Percentiles rank a stretch among this genome's conserved stretches.
Conservation (phyloP, 768 basidiomycete species). For the Leccinum boreale region DNA sequence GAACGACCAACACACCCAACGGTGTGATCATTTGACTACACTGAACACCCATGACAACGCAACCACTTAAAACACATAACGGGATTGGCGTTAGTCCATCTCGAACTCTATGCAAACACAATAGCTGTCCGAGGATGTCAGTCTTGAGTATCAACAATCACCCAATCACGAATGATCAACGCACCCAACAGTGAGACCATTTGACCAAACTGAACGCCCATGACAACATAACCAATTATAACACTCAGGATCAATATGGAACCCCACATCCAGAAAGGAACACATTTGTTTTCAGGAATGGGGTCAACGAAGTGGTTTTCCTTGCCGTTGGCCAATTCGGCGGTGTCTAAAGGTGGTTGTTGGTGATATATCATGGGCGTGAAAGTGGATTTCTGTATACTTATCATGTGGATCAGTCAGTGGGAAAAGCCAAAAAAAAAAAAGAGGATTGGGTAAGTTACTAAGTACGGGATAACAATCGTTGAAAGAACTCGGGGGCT, state of each 20-base stretch:
- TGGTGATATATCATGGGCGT: too few relatives aligned
- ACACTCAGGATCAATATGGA: constrained; percentile 46
- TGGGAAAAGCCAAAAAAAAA: too few relatives aligned
- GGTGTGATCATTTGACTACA: constrained; percentile 5
- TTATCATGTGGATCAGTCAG: too few relatives aligned
- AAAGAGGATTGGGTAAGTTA: too few relatives aligned
- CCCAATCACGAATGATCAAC: not conserved
- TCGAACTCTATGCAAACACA: constrained; percentile 55
- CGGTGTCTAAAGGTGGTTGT: not conserved
- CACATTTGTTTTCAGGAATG: constrained; percentile 51
- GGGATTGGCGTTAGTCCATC: constrained; percentile 60
- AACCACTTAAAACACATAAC: constrained; percentile 30
- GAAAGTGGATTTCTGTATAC: not conserved
- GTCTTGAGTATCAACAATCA: not conserved
- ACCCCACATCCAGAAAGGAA: constrained; percentile 55
- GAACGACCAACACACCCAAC: constrained; percentile 8
- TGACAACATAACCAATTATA: constrained; percentile 49
- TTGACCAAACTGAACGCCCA: constrained; percentile 53
- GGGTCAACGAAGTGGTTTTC: constrained; percentile 47
- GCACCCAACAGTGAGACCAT: constrained; percentile 32
- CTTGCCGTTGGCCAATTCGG: not conserved
- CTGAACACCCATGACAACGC: too few relatives aligned
- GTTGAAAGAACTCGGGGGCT: too few relatives aligned
- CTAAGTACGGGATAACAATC: too few relatives aligned
- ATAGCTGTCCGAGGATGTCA: constrained; percentile 32